A percentile compares a stretch with the other conserved stretches of the same genome.
Conservation (phyloP, 768 basidiomycete species). For the Rhodotorula graminis region DNA sequence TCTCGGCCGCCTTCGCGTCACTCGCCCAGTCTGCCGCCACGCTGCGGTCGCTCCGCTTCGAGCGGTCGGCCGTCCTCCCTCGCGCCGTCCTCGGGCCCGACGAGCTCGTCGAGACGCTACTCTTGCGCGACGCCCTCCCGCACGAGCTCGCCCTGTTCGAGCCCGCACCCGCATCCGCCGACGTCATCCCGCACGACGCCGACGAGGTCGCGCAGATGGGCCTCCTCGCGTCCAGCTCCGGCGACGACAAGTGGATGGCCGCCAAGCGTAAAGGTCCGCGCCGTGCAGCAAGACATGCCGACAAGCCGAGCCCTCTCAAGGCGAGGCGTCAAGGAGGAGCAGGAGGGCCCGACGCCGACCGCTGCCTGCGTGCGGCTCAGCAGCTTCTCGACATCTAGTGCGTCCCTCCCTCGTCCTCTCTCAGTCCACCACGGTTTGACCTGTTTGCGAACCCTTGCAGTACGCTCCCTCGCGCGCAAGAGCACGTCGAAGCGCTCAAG, state of each 20-base stretch:
- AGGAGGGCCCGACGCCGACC: slow-evolving; percentile 25
- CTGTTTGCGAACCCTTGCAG: too few relatives aligned
- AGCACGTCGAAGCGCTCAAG: slow-evolving; percentile 36
- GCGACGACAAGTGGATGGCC: slow-evolving; percentile 20
- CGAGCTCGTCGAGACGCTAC: slow-evolving; percentile 28
- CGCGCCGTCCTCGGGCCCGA: slow-evolving; percentile 23
- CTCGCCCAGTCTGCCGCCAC: slow-evolving; percentile 15
- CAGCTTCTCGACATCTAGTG: slow-evolving; percentile 40
- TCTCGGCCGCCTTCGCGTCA: slow-evolving; percentile 1
- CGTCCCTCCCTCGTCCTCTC: background rate
- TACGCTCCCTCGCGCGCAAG: slow-evolving; percentile 32
- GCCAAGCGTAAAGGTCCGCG: slow-evolving; percentile 27
- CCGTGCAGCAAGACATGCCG: slow-evolving; percentile 2
- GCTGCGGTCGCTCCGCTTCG: slow-evolving; percentile 27
- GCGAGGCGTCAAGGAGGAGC: background rate
- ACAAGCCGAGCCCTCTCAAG: slow-evolving; percentile 25
- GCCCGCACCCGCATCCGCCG: background rate
- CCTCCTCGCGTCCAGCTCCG: background rate
- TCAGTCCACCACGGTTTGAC: background rate
- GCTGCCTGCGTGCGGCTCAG: slow-evolving; percentile 35
- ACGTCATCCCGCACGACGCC: background rate
- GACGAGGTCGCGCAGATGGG: background rate
- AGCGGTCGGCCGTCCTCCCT: slow-evolving; percentile 8
- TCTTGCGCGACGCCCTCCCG: slow-evolving; percentile 35
- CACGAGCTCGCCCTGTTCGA: slow-evolving; percentile 37